These are phyloP conservation scores for Trichosphaerium sp. DNA, from an alignment of 78 protist genomes.

Conservation along the genomic window DNA sequence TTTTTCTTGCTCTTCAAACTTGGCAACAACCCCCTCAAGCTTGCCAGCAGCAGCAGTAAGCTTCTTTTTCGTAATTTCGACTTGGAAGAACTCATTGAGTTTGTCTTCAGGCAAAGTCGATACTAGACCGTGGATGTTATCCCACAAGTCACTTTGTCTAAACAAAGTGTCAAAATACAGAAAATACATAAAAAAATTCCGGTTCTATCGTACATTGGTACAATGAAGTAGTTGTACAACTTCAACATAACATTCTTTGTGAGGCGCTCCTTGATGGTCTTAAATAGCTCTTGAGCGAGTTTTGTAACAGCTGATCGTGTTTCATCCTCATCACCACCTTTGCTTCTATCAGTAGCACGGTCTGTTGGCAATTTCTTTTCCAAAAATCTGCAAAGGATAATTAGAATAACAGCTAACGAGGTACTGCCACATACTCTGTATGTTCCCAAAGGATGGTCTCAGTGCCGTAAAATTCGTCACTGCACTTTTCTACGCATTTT, in stretches of 20 bases:
- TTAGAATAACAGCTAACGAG: not conserved
- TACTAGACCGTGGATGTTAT: constrained; percentile 39
- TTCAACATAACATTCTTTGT: constrained; percentile 54
- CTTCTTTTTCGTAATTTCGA: constrained; percentile 26
- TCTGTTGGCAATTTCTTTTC: not conserved
- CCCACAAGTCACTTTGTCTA: constrained; percentile 54
- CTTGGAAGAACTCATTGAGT: constrained; percentile 51
- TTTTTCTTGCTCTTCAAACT: too few relatives aligned
- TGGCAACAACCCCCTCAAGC: too few relatives aligned
- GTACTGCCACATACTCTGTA: constrained; percentile 32
- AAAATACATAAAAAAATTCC: not conserved
- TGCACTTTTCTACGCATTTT: constrained; percentile 36
- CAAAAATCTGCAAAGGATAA: too few relatives aligned
- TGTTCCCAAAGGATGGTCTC: constrained; percentile 62
- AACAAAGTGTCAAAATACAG: not conserved
- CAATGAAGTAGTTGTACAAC: constrained; percentile 59
- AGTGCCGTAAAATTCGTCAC: constrained; percentile 57
- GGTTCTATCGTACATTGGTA: constrained; percentile 26
- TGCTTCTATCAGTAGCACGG: not conserved
- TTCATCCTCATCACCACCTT: constrained; percentile 36
- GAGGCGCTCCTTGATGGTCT: constrained; percentile 38
- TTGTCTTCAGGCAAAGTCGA: constrained; percentile 29
- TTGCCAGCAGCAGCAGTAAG: too few relatives aligned
- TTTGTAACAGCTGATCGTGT: constrained; percentile 35
- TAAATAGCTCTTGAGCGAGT: constrained; percentile 34